Conservation (phyloP, 345 rosid species). For the Bruguiera parviflora region DNA sequence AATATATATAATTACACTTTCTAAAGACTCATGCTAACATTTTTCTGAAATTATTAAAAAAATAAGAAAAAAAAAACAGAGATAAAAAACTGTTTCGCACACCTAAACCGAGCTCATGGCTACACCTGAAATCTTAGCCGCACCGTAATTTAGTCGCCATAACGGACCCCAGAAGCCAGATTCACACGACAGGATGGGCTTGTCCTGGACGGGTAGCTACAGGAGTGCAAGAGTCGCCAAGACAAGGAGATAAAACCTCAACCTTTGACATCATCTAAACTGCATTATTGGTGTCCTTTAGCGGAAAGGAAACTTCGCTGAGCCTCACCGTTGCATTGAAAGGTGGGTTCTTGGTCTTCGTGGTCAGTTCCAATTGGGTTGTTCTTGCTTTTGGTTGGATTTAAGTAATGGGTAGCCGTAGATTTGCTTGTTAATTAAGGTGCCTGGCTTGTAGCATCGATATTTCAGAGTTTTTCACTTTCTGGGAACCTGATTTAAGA, state of each 20-base stretch:
- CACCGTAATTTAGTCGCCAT: not conserved
- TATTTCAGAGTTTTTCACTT: not conserved
- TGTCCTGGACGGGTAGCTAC: slow-evolving; percentile 8
- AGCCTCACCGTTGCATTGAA: slow-evolving; percentile 11
- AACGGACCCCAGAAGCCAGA: too few species aligned
- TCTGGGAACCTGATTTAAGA: slow-evolving; percentile 5
- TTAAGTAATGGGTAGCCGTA: not conserved
- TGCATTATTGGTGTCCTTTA: slow-evolving; percentile 17
- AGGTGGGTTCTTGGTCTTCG: slow-evolving; percentile 9
- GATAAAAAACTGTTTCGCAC: not conserved
- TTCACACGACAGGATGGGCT: slow-evolving; percentile 2
- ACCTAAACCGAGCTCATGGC: slow-evolving; percentile 1
- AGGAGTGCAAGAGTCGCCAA: slow-evolving; percentile 5
- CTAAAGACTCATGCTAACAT: too few species aligned
- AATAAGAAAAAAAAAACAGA: not conserved
- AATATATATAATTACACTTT: too few species aligned
- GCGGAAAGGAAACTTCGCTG: slow-evolving; percentile 22
- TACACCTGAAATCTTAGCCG: not conserved
- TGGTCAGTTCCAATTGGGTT: slow-evolving; percentile 32
- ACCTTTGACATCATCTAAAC: not conserved
- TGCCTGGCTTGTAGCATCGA: not conserved
- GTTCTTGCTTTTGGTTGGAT: slow-evolving; percentile 19
- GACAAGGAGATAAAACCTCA: not conserved
- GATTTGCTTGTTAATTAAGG: slow-evolving; percentile 6
- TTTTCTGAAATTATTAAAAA: not conserved